Conservation (phyloP, 768 basidiomycete genomes). For the Macrolepiota albuminosa region DNA sequence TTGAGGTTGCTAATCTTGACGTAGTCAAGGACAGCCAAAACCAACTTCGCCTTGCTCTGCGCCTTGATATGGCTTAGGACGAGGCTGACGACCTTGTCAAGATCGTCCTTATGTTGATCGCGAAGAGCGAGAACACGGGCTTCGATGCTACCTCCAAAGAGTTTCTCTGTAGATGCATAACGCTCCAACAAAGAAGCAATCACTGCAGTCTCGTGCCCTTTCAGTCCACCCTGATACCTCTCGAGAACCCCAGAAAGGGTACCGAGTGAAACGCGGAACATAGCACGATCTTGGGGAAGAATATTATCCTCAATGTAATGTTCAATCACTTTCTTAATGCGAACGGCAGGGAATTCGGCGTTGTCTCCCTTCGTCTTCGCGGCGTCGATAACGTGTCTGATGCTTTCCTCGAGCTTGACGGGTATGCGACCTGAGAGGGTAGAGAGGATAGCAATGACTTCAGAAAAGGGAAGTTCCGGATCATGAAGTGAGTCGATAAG, state of each 20-base stretch:
- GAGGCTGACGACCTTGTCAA: conserved; percentile 80
- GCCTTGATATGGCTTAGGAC: conserved; percentile 97
- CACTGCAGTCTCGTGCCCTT: conserved; percentile 77
- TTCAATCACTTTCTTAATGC: conserved; percentile 83
- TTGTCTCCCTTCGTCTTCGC: conserved; percentile 68
- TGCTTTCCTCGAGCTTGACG: conserved; percentile 79
- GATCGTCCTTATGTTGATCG: conserved; percentile 88
- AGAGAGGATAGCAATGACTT: conserved; percentile 78
- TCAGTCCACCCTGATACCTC: conserved; percentile 76
- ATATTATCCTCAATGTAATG: conserved; percentile 79
- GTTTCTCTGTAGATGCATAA: conserved; percentile 83
- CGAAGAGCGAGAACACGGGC: conserved; percentile 85
- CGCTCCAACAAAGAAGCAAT: conserved; percentile 72
- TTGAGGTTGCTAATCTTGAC: conserved; percentile 78
- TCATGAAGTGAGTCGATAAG: conserved; percentile 79
- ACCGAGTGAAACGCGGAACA: conserved; percentile 70
- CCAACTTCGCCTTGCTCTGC: conserved; percentile 84
- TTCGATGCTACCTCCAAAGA: conserved; percentile 94
- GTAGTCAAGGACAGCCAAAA: conserved; percentile 83
- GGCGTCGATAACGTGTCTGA: conserved; percentile 73
- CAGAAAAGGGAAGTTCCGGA: conserved; percentile 84
- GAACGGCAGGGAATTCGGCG: conserved; percentile 86
- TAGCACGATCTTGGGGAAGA: conserved; percentile 71
- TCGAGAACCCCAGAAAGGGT: conserved; percentile 74
- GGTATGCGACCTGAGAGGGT: conserved; percentile 93